phyloP scores from a whole-genome alignment of 768 basidiomycete species.

The Suillus discolor region DNA sequence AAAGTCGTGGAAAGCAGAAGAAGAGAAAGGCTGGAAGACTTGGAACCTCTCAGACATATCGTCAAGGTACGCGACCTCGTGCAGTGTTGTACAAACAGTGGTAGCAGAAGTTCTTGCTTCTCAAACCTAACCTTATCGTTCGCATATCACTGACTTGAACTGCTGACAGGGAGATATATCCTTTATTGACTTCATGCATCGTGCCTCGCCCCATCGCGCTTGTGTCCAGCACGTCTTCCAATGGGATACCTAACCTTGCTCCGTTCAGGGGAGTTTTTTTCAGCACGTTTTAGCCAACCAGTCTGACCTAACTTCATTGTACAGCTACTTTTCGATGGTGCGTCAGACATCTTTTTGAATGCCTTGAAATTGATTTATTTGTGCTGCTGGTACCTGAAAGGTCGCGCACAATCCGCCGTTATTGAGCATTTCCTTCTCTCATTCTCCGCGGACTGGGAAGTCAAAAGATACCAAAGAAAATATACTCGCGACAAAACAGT shows the following conservation, averaged over 20 bases:
- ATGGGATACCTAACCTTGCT: slow-evolving; percentile 61
- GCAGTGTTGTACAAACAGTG: slow-evolving; percentile 9
- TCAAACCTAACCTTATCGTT: slow-evolving; percentile 20
- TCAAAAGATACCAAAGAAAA: slow-evolving; percentile 69
- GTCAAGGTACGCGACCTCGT: slow-evolving; percentile 28
- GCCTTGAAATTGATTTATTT: background rate
- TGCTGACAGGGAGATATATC: slow-evolving; percentile 41
- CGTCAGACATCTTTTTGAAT: slow-evolving; percentile 1
- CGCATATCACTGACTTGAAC: slow-evolving; percentile 26
- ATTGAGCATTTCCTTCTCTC: slow-evolving; percentile 60
- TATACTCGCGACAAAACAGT: slow-evolving; percentile 64
- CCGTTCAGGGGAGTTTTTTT: slow-evolving; percentile 55
- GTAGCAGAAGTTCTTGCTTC: background rate
- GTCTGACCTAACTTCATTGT: slow-evolving; percentile 10
- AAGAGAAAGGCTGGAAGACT: slow-evolving; percentile 39
- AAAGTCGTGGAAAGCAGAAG: slow-evolving; percentile 34
- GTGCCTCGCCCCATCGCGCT: slow-evolving; percentile 71
- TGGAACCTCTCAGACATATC: slow-evolving; percentile 41
- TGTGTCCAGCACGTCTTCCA: slow-evolving; percentile 56
- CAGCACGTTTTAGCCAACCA: slow-evolving; percentile 6
- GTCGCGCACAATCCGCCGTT: slow-evolving; percentile 67
- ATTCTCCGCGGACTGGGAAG: slow-evolving; percentile 35
- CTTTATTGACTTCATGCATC: slow-evolving; percentile 57
- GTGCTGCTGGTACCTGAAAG: slow-evolving; percentile 30
- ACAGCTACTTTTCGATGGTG: slow-evolving; percentile 67